Evolutionary conservation across 306 rosid species (phyloP).

Genomic region (Hylodesmum podocarpum): DNA sequence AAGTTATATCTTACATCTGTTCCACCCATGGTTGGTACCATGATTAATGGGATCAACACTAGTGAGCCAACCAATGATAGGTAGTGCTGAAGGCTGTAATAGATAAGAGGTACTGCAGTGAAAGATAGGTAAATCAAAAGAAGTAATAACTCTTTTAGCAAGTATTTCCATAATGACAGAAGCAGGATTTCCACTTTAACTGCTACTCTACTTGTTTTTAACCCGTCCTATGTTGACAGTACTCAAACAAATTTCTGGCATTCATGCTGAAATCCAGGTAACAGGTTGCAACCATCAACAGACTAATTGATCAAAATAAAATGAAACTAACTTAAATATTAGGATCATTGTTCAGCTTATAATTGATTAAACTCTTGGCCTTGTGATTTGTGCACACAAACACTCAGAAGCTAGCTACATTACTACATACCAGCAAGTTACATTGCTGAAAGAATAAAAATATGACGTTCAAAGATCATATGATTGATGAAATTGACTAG

Average conservation of each 20-base stretch:
- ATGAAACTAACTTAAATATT: background rate
- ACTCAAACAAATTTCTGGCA: background rate
- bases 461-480: background rate
- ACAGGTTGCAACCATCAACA: background rate
- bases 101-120: slow-evolving; percentile 68
- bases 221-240: background rate
- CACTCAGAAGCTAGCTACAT: background rate
- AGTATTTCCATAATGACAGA: background rate
- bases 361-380: background rate
- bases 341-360: background rate
- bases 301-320: slow-evolving; percentile 1
- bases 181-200: slow-evolving; percentile 7
- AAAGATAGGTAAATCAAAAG: slow-evolving; percentile 34
- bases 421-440: background rate
- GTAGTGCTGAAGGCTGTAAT: slow-evolving; percentile 88
- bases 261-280: background rate
- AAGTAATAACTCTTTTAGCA: background rate
- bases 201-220: background rate
- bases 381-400: background rate
- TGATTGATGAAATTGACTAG: background rate
- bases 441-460: background rate
- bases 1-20: slow-evolving; percentile 66
- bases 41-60: slow-evolving; percentile 71
- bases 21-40: slow-evolving; percentile 86
- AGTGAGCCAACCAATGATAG: slow-evolving; percentile 91